These are phyloP conservation scores for Carallia pectinifolia DNA, from an alignment of 345 rosid species.

Conservation along the genomic window DNA sequence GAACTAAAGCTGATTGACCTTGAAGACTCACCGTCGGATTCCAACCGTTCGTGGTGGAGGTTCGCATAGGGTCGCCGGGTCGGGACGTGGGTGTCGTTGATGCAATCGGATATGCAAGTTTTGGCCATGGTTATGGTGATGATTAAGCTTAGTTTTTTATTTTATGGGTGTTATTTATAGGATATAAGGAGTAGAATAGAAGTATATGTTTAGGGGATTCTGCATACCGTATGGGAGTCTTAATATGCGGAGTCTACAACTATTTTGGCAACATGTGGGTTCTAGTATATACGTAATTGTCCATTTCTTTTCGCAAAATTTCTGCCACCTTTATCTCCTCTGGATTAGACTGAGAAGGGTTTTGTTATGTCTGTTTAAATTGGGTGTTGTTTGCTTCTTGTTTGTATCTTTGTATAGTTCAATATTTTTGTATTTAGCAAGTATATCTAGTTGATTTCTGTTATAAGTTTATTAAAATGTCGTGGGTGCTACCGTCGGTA, in stretches of 20 bases:
- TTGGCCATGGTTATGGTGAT: slow-evolving; percentile 21
- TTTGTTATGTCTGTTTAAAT: too few relatives aligned
- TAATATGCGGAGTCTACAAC: neutral
- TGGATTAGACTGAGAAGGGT: too few relatives aligned
- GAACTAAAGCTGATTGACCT: slow-evolving; percentile 15
- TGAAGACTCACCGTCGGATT: slow-evolving; percentile 23
- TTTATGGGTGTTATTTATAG: too few relatives aligned
- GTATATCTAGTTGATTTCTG: too few relatives aligned
- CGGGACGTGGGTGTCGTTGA: slow-evolving; percentile 18
- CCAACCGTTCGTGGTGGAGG: slow-evolving; percentile 33
- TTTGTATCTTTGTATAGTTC: too few relatives aligned
- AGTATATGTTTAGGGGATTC: neutral
- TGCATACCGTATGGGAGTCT: neutral
- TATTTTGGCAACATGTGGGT: neutral
- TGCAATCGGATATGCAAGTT: slow-evolving; percentile 28
- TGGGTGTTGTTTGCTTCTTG: too few relatives aligned
- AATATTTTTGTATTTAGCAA: too few relatives aligned
- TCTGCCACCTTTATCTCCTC: too few relatives aligned
- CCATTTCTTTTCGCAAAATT: neutral
- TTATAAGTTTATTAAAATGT: too few relatives aligned
- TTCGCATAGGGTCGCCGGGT: slow-evolving; percentile 25
- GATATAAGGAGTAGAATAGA: too few relatives aligned
- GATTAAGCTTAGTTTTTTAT: neutral
- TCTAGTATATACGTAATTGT: neutral
- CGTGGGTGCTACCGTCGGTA: too few relatives aligned